Conservation (phyloP, 495 filamentous ascomycete species). For the Penicillium crystallinum region DNA sequence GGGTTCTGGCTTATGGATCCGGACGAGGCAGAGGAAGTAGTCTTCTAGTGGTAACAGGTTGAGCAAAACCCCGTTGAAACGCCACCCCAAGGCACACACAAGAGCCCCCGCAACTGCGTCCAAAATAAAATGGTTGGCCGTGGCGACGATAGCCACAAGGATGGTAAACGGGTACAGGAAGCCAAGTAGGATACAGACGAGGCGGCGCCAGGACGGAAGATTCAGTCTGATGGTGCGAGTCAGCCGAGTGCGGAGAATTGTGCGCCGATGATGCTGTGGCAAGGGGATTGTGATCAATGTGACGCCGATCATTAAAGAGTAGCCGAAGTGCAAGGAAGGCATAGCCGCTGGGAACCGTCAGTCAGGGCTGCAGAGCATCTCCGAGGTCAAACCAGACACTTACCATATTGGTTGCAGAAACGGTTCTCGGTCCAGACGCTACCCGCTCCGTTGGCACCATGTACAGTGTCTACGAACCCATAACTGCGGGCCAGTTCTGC, state of each 20-base stretch:
- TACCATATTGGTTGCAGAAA: constrained; percentile 62
- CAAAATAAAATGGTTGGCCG: constrained; percentile 69
- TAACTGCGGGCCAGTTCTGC: constrained; percentile 50
- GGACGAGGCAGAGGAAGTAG: constrained; percentile 57
- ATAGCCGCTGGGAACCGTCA: constrained; percentile 53
- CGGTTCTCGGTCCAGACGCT: constrained; percentile 70
- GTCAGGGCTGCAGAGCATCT: not conserved
- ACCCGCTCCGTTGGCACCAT: constrained; percentile 54
- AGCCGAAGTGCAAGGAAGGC: constrained; percentile 77
- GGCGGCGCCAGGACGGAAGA: constrained; percentile 39
- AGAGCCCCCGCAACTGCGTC: constrained; percentile 63
- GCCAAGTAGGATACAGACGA: constrained; percentile 48
- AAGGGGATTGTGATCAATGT: constrained; percentile 57
- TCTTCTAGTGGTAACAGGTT: constrained; percentile 60
- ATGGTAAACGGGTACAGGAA: constrained; percentile 61
- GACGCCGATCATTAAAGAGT: constrained; percentile 68
- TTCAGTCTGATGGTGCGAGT: constrained; percentile 19
- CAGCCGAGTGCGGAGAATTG: constrained; percentile 16
- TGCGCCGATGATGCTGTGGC: constrained; percentile 29
- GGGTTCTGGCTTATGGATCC: constrained; percentile 56
- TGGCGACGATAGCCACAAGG: constrained; percentile 63
- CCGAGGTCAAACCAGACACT: constrained; percentile 7
- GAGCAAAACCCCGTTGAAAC: constrained; percentile 53
- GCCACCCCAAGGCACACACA: constrained; percentile 54
- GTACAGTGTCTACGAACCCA: constrained; percentile 73